Evolutionary conservation across 768 basidiomycete species (phyloP), one percentile per base, ranked within the genome.

Genomic region (Suillus clintonianus): DNA sequence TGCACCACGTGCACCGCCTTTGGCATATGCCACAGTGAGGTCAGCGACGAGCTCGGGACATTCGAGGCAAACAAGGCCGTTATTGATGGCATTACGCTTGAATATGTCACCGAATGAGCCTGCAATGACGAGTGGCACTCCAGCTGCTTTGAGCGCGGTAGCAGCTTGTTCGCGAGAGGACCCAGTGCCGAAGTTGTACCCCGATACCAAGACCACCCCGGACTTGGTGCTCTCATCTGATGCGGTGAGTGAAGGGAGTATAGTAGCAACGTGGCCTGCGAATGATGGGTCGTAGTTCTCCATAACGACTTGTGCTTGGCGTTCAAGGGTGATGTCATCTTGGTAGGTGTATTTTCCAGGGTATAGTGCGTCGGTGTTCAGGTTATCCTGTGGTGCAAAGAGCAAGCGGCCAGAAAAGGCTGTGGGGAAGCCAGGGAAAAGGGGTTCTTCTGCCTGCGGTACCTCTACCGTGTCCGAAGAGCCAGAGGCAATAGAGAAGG

Each of bases 291-390:
- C 97, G 76, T 99, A 99, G 80, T 99, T 99, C 80, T 99, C 97
- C 96, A 99, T 98, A 45, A 98, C 97, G 24, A 99, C 91, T 70
- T 97, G 87, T 2, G 95, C 96, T 76, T 99, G 97, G 34, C 89
- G 86, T 65, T 89, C 90, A 41, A 95, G 94, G 2, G 97, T 98
- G 75, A 99, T 97, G 71, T 98, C 97, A 74, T 99, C 97, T 77
- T 97, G 95, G 77, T 99, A 99, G 7, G 97, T 99, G 77, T 97
- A 99, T 77, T 97, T 99, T 22, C 97, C 97, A 1, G 97, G 97
- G 79, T 99, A 99, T 71, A 99, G 94, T 1, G 92, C 97, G 71
- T 99, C 97, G 1, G 97, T 99, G 76, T 96, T 99, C 64, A 99
- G 77, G 73, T 99, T 99, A 76, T 99, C 97, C 71, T 98, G 95